Conservation (phyloP, 805 yeast species). For the Millerozyma acaciae region DNA sequence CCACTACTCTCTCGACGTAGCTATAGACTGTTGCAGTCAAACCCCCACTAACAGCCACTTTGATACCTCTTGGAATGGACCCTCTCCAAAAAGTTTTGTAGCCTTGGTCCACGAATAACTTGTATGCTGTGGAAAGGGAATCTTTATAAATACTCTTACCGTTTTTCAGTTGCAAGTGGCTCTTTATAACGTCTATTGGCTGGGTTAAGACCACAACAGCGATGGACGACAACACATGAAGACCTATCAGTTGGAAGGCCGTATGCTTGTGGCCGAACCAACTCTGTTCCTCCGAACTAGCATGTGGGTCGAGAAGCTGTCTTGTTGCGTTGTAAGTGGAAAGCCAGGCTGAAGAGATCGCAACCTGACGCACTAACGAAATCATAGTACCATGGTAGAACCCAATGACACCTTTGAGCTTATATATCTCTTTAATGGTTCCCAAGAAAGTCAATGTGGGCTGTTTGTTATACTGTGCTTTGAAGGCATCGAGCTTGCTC, state of each 20-base stretch:
- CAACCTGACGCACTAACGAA: conserved; percentile 76
- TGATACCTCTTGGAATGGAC: conserved; percentile 36
- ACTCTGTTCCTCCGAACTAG: conserved; percentile 22
- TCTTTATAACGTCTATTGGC: conserved; percentile 83
- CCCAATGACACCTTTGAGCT: conserved; percentile 68
- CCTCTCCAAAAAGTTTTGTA: conserved; percentile 31
- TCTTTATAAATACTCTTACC: conserved; percentile 57
- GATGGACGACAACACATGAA: conserved; percentile 54
- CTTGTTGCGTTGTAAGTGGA: conserved; percentile 76
- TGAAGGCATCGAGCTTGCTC: conserved; percentile 17
- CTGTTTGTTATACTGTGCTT: conserved; percentile 38
- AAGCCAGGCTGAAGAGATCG: conserved; percentile 78
- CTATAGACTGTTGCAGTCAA: conserved; percentile 37
- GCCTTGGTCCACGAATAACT: conserved; percentile 30
- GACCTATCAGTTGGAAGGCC: conserved; percentile 45
- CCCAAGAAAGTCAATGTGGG: conserved; percentile 54
- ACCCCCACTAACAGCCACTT: conserved; percentile 39
- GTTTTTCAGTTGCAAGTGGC: conserved; percentile 79
- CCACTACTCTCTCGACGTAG: conserved; percentile 29
- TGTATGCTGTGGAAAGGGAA: conserved; percentile 47
- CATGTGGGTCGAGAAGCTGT: conserved; percentile 61
- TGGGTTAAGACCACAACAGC: conserved; percentile 79
- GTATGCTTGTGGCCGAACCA: conserved; percentile 47
- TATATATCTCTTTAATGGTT: conserved; percentile 63
- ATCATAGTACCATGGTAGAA: conserved; percentile 79